Base-by-base conservation (phyloP, 2,329 filamentous ascomycete species). In the Ceratocystis cacaofunesta region DNA sequence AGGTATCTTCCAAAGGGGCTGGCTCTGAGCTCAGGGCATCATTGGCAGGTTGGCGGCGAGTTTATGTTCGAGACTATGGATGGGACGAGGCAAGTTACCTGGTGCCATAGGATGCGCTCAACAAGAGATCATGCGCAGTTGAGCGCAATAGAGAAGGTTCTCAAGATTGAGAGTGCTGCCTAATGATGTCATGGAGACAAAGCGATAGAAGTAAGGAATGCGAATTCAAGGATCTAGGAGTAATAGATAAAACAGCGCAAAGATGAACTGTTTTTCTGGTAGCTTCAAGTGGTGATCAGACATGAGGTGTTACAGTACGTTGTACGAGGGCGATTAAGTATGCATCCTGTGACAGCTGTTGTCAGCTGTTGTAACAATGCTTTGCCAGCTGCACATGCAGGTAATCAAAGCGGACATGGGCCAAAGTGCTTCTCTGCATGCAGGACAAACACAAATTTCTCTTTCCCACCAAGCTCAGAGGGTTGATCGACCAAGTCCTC, bases 81-180 rank as follows among this genome's bases (percentile, higher is more conserved):
- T 1, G 78, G 82, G 71, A 78, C 82, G 71, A 87, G 88, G 75
- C 77, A 76, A 65, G 81, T 89, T 32, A 85, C 83, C 0, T 95
- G 90, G 89, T 91, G 87, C 70, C 88, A 92, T 75, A 80, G 89
- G 32, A 95, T 95, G 89, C 79, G 79, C 72, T 88, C 83, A 66
- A 92, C 89, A 12, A 77, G 89, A 61, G 89, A 92, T 69, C 90
- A 95, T 72, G 82, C 82, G 1, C 88, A 91, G 76, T 78, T 92
- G 1, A 79, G 80, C 0, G 85, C 86, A 72, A 70, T 91, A 65
- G 82, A 84, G 75, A 41, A 7, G 32, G 36, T 67, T 19, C 17
- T 67, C 44, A 36, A 55, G 46, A 22, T 8, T n/a, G 30, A 5
- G 8, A 17, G 25, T 17, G 22, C 8, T 25, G 32, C 30, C 5